Conservation (phyloP, 2,329 filamentous ascomycete genomes). For the Botryotinia narcissicola region DNA sequence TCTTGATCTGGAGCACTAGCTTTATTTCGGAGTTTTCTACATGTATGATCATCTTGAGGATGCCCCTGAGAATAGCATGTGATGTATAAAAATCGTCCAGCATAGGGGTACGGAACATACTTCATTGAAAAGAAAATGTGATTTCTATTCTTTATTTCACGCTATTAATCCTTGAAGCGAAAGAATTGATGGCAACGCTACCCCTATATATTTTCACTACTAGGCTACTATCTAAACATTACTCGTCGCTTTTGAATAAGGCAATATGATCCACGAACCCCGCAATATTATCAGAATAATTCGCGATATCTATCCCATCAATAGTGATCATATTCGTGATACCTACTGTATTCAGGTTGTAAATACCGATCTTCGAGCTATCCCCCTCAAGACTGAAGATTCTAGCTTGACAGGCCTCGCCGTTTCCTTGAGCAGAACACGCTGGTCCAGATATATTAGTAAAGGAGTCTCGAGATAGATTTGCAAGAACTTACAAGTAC, state of each 20-base stretch:
- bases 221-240: not conserved
- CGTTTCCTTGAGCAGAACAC: slow-evolving; percentile 9
- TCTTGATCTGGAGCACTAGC: not conserved
- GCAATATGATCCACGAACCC: slow-evolving; percentile 14
- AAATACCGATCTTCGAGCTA: slow-evolving; percentile 26
- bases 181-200: not conserved
- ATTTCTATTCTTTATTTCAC: not conserved
- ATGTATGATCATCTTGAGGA: not conserved
- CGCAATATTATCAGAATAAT: slow-evolving; percentile 26
- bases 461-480: not conserved
- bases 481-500: not conserved
- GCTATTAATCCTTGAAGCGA: not conserved
- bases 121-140: not conserved
- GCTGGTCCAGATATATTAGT: not conserved
- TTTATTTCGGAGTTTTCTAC: not conserved
- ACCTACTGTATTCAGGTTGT: slow-evolving; percentile 30
- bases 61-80: not conserved
- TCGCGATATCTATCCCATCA: slow-evolving; percentile 23
- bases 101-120: not conserved
- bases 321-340: slow-evolving; percentile 28
- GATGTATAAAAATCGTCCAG: not conserved
- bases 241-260: slow-evolving; percentile 1
- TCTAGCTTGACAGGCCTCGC: slow-evolving; percentile 25
- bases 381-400: slow-evolving; percentile 28
- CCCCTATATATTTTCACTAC: not conserved